phyloP scores from a whole-genome alignment of 164 flowering plant genomes.

The Kingdonia uniflora region DNA sequence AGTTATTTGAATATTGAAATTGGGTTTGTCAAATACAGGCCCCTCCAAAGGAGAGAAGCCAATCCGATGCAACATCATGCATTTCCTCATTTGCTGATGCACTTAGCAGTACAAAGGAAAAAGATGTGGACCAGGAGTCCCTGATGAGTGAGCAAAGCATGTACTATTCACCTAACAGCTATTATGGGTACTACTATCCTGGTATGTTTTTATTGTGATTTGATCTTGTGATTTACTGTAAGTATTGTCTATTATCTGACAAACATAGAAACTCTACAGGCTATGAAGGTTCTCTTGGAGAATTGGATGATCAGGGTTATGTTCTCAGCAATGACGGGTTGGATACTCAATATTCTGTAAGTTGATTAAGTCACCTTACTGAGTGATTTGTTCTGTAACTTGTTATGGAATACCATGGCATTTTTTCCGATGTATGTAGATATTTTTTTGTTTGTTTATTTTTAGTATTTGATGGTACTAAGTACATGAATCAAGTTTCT shows the following conservation, averaged over 20 bases:
- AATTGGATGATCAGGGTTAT: conserved; percentile 32
- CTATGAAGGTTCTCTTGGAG: conserved; percentile 29
- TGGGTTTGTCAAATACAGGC: conserved; percentile 14
- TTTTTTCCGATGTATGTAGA: neutral
- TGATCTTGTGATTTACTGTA: neutral
- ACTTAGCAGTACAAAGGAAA: conserved; percentile 23
- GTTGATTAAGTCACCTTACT: conserved; percentile 2
- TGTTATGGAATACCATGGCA: neutral
- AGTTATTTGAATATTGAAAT: neutral
- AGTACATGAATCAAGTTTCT: neutral
- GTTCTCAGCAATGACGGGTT: conserved; percentile 25
- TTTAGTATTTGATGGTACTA: neutral
- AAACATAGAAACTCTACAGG: conserved; percentile 23
- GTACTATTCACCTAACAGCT: conserved; percentile 22
- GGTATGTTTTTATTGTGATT: conserved; percentile 17
- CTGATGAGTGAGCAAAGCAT: conserved; percentile 20
- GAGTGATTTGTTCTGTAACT: neutral
- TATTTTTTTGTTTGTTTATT: neutral
- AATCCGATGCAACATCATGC: conserved; percentile 33
- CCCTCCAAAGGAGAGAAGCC: conserved; percentile 24
- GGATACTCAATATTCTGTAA: conserved; percentile 45
- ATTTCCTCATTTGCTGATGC: conserved; percentile 36
- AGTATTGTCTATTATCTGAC: neutral
- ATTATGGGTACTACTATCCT: conserved; percentile 46
- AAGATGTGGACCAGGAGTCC: conserved; percentile 28